Percentiles rank a stretch among this genome's conserved stretches.
Evolutionary conservation across 1,284 basidiomycete genomes (phyloP).

Genomic region (Rhodofomes roseus): DNA sequence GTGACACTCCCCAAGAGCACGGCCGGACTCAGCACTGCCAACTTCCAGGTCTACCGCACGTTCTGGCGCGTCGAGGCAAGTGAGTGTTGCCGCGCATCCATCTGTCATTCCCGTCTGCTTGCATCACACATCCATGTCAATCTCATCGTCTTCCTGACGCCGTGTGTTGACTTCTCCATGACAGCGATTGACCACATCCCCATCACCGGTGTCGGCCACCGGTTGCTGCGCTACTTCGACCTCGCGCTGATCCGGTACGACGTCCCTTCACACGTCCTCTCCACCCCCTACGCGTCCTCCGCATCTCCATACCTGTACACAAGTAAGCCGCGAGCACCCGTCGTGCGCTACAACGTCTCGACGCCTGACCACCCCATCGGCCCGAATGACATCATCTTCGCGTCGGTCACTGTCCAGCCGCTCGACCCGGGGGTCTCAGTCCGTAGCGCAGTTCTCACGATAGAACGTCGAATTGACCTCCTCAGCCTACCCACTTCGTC

Average conservation of each 20-base stretch:
- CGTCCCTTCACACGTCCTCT: constrained; percentile 26
- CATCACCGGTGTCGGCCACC: constrained; percentile 60
- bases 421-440: constrained; percentile 30
- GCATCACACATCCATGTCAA: constrained; percentile 8
- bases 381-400: constrained; percentile 37
- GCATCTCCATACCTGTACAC: constrained; percentile 19
- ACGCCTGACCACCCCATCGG: constrained; percentile 36
- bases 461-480: constrained; percentile 39
- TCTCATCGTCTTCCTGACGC: constrained; percentile 5
- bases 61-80: constrained; percentile 82
- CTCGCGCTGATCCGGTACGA: constrained; percentile 66
- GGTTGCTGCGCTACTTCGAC: constrained; percentile 65
- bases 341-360: constrained; percentile 33
- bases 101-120: constrained; percentile 15
- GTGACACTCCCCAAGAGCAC: constrained; percentile 61
- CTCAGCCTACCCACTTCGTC: constrained; percentile 18
- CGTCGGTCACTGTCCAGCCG: constrained; percentile 32
- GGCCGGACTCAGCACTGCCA: constrained; percentile 64
- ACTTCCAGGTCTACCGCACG: constrained; percentile 74
- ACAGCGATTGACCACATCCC: constrained; percentile 64
- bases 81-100: constrained; percentile 34
- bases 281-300: constrained; percentile 16
- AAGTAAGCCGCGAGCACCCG: constrained; percentile 29
- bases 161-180: constrained; percentile 5
- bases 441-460: constrained; percentile 31